These are phyloP conservation scores for Kuraishia molischiana DNA, from an alignment of 805 yeast species.

Conservation along the genomic window DNA sequence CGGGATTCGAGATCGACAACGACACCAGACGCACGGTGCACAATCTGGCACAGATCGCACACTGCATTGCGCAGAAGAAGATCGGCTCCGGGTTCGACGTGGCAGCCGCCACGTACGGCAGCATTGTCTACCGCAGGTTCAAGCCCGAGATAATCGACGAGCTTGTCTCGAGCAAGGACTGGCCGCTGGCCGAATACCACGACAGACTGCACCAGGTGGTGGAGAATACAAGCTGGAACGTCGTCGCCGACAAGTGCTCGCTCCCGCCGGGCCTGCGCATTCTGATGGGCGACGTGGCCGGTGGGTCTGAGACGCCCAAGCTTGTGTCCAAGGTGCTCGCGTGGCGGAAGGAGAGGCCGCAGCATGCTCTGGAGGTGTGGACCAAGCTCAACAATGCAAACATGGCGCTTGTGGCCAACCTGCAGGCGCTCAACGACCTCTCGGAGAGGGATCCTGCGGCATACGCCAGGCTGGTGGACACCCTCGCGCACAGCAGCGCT, in stretches of 20 bases:
- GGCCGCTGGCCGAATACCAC: slow-evolving; percentile 13
- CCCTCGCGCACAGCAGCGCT: slow-evolving; percentile 9
- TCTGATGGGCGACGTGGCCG: slow-evolving; percentile 87
- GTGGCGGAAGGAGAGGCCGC: slow-evolving; percentile 55
- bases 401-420: slow-evolving; percentile 36
- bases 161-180: slow-evolving; percentile 20
- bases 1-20: slow-evolving; percentile 20
- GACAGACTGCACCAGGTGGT: slow-evolving; percentile 24
- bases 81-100: slow-evolving; percentile 97
- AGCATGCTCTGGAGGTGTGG: slow-evolving; percentile 44
- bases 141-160: slow-evolving; percentile 38
- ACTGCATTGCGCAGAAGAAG: slow-evolving; percentile 89
- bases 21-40: slow-evolving; percentile 37
- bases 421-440: slow-evolving; percentile 29
- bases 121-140: slow-evolving; percentile 75
- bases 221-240: slow-evolving; percentile 47
- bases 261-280: slow-evolving; percentile 64
- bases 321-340: slow-evolving; percentile 64
- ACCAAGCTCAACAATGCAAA: slow-evolving; percentile 48
- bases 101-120: slow-evolving; percentile 90
- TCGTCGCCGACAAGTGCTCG: slow-evolving; percentile 39
- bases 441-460: slow-evolving; percentile 17
- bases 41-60: slow-evolving; percentile 81
- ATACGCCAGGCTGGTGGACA: slow-evolving; percentile 23
- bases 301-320: slow-evolving; percentile 92